These are phyloP conservation scores for Pseudoturritis turrita DNA, from an alignment of 345 rosid species.

Conservation along the genomic window DNA sequence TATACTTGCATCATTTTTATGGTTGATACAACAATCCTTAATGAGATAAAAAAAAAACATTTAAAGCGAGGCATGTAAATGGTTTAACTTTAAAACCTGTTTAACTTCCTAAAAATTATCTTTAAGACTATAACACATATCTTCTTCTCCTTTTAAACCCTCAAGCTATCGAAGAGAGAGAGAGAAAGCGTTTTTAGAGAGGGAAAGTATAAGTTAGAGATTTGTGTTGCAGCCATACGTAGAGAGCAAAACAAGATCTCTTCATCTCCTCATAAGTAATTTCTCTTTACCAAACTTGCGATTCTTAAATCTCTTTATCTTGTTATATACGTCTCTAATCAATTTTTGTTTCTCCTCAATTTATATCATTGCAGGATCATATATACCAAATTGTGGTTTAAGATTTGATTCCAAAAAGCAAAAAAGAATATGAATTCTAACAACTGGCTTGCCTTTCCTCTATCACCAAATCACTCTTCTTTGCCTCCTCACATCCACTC, in stretches of 20 bases:
- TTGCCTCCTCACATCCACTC: constrained; percentile 65
- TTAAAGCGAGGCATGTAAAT: constrained; percentile 29
- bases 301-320: not conserved
- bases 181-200: not conserved
- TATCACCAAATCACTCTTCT: constrained; percentile 73
- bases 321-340: not conserved
- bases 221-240: constrained; percentile 23
- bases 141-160: constrained; percentile 31
- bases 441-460: constrained; percentile 98
- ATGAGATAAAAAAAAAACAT: not conserved
- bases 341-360: not conserved
- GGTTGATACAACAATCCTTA: constrained; percentile 2
- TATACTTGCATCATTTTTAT: not conserved
- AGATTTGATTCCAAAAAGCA: not conserved
- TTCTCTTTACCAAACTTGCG: not conserved
- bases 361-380: constrained; percentile 6
- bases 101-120: constrained; percentile 36
- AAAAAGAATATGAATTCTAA: constrained; percentile 64
- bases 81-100: constrained; percentile 25
- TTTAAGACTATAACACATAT: constrained; percentile 23
- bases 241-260: constrained; percentile 9
- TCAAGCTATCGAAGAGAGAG: constrained; percentile 23
- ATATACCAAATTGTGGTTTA: constrained; percentile 10
- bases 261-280: constrained; percentile 18
- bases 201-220: constrained; percentile 10